Evolutionary conservation across 2,329 filamentous ascomycete species (phyloP).

Genomic region (Aureobasidium sp.): DNA sequence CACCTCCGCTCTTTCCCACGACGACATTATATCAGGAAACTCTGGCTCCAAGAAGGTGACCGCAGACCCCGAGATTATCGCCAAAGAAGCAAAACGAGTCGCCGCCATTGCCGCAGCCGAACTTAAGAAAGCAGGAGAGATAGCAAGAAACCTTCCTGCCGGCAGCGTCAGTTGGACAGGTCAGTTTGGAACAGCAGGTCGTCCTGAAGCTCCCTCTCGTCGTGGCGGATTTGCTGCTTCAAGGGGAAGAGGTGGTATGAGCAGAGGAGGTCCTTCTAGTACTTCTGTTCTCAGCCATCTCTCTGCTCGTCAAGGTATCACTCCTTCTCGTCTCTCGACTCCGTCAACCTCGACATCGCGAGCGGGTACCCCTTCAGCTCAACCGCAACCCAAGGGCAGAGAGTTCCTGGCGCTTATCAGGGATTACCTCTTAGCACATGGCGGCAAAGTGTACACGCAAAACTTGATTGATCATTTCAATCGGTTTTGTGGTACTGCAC

Average conservation of each 20-base stretch:
- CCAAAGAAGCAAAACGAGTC: constrained; percentile 72
- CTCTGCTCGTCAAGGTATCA: constrained; percentile 35
- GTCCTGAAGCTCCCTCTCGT: constrained; percentile 51
- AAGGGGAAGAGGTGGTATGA: constrained; percentile 26
- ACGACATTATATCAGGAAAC: constrained; percentile 76
- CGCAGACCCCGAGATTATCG: constrained; percentile 71
- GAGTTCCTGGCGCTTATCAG: constrained; percentile 55
- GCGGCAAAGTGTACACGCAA: constrained; percentile 72
- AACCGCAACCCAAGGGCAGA: constrained; percentile 30
- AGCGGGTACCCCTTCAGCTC: constrained; percentile 20
- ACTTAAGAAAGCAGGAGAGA: constrained; percentile 64
- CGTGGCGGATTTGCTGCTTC: constrained; percentile 39
- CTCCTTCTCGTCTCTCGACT: constrained; percentile 37
- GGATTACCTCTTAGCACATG: constrained; percentile 69
- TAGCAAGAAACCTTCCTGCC: constrained; percentile 65
- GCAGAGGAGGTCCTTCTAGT: constrained; percentile 27
- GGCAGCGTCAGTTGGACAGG: constrained; percentile 95
- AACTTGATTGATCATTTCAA: constrained; percentile 88
- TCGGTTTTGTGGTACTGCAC: constrained; percentile 61
- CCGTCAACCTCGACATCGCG: constrained; percentile 28
- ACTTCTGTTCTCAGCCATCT: constrained; percentile 40
- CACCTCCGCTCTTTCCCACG: constrained; percentile 88
- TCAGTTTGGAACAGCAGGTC: constrained; percentile 67
- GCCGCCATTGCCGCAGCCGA: constrained; percentile 71
- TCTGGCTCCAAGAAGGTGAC: constrained; percentile 48